Base-by-base conservation (phyloP, 805 yeast species). In the Pichia thaimueangensis region DNA sequence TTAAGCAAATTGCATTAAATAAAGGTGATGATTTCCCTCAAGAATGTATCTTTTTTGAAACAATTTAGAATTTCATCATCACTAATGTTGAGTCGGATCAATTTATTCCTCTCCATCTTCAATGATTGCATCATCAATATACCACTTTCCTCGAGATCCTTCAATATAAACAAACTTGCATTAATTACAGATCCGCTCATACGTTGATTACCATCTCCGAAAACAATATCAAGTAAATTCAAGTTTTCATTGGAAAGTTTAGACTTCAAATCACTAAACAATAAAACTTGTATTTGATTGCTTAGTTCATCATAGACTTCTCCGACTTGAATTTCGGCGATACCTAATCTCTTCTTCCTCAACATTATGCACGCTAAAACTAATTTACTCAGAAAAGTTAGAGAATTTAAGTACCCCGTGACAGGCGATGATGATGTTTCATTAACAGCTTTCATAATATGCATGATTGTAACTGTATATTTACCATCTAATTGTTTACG, bases 351-450 rank as follows among this genome's bases (percentile, higher is more conserved):
- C 40, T 83, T 74, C 38, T 74, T 73, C 36, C 86, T 65, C 17
- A 80, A 63, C 22, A 91, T 55, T 3, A 86, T 56, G 0, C 88
- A 85, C 41, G 76, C 76, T n/a, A 93, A 59, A 9, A 89, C 64
- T 38, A 91, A 64, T 56, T 88, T 91, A 6, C 83, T 70, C 1
- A 82, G 71, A 50, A 85, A 75, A 2, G 96, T 71, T 21, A 87
- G 63, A 0, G 77, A 66, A 21, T 65, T 57, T 17, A 93, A 60
- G 51, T 74, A 84, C 41, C 65, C 70, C 0, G 77, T 60, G n/a
- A 78, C 65, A 0, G 96, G 95, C 0, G 95, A 79, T 45, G 74
- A 74, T 6, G 86, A 78, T 0, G 94, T 75, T 58, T 86, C 96
- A 49, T 75, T 73, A 30, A 86, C 80, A 0, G 96, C 96, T 50